A percentile compares a stretch with the other conserved stretches of the same genome.
phyloP scores from a whole-genome alignment of 345 rosid species.

The Brassica juncea region DNA sequence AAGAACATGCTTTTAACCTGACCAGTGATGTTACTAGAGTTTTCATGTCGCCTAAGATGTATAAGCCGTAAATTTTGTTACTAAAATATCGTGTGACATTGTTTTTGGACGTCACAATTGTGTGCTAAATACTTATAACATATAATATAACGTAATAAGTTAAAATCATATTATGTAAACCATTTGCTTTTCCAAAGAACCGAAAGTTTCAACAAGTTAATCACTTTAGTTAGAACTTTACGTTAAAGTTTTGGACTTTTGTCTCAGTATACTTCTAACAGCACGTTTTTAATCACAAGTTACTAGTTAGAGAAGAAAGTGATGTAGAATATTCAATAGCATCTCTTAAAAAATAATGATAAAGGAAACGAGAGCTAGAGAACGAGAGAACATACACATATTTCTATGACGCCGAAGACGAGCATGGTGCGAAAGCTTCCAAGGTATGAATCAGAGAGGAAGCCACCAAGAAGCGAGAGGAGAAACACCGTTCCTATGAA shows the following conservation, averaged over 20 bases:
- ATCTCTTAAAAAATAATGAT: conserved; percentile 13
- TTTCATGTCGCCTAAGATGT: neutral
- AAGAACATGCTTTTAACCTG: neutral
- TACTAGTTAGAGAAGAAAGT: conserved; percentile 13
- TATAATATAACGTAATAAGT: neutral
- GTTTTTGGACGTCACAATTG: neutral
- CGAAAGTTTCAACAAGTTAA: conserved; percentile 29
- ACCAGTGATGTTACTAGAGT: neutral
- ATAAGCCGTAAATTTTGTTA: neutral
- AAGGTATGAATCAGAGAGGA: conserved; percentile 77
- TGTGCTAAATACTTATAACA: neutral
- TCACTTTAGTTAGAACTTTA: conserved; percentile 22
- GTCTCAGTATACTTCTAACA: neutral
- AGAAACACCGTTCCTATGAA: conserved; percentile 86
- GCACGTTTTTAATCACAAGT: conserved; percentile 18
- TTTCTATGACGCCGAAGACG: conserved; percentile 56
- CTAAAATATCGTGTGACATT: neutral
- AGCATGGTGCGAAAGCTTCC: conserved; percentile 66
- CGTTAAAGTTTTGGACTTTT: conserved; percentile 26
- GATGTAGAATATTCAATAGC: conserved; percentile 33
- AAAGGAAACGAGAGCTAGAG: neutral
- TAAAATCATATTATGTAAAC: conserved; percentile 1
- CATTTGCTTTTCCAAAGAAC: conserved; percentile 38
- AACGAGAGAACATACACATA: conserved; percentile 45
- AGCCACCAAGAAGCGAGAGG: conserved; percentile 83